Percentiles rank a stretch among this genome's conserved stretches.
Evolutionary conservation across 2,329 filamentous ascomycete species (phyloP).

Genomic region (Nemania diffusa): DNA sequence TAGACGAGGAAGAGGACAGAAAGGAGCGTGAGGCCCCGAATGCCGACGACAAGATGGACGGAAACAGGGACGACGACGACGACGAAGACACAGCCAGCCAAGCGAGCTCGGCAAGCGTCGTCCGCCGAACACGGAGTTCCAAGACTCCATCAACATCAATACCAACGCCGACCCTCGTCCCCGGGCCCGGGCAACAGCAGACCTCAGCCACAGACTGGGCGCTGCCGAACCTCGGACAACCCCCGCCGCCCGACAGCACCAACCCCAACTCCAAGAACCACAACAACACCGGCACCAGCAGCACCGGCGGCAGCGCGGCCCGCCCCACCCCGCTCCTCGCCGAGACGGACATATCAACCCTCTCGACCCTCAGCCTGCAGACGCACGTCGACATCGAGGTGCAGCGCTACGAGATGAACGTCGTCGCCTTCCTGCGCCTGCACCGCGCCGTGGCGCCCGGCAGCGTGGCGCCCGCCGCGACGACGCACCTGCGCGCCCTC

Average conservation of each 20-base stretch:
- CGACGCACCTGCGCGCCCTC: conserved; percentile 78
- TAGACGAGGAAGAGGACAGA: conserved; percentile 68
- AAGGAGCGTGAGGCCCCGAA: not conserved
- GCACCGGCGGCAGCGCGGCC: not conserved
- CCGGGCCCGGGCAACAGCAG: conserved; percentile 7
- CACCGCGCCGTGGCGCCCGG: conserved; percentile 81
- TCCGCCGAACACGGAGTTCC: conserved; percentile 44
- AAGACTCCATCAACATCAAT: conserved; percentile 28
- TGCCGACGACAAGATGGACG: not conserved
- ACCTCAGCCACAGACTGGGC: conserved; percentile 31
- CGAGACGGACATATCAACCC: conserved; percentile 64
- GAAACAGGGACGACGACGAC: not conserved
- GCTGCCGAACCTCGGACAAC: not conserved
- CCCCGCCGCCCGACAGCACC: not conserved
- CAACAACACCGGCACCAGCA: conserved; percentile 3
- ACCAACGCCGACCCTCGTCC: conserved; percentile 12
- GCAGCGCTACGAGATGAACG: conserved; percentile 84
- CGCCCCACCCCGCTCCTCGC: conserved; percentile 39
- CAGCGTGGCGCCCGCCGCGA: conserved; percentile 81
- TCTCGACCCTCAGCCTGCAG: conserved; percentile 67
- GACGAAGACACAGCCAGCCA: conserved; percentile 26
- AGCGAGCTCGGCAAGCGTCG: conserved; percentile 54
- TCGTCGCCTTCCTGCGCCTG: conserved; percentile 85
- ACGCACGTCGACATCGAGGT: conserved; percentile 80
- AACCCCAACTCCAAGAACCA: conserved; percentile 6